Evolutionary conservation across 2,329 filamentous ascomycete species (phyloP).

Genomic region (Ophidiomyces ophidiicola): DNA sequence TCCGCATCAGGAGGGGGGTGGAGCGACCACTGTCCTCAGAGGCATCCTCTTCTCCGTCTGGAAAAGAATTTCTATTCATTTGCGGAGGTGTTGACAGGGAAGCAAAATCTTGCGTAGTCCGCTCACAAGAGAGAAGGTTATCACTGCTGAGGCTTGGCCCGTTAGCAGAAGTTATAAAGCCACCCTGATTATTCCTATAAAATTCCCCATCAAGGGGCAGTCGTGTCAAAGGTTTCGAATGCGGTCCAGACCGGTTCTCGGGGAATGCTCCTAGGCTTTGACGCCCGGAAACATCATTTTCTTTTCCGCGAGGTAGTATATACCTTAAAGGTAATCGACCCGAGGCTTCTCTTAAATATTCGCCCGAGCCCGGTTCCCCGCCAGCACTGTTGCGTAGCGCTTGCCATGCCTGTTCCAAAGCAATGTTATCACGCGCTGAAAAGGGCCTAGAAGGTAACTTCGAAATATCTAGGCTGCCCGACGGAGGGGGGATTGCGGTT

Average conservation of each 20-base stretch:
- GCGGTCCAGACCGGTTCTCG: too few relatives aligned
- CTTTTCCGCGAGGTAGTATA: neutral
- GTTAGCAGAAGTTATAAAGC: too few relatives aligned
- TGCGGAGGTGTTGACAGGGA: slow-evolving; percentile 21
- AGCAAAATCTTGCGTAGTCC: too few relatives aligned
- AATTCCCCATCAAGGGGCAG: too few relatives aligned
- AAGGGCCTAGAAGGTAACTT: slow-evolving; percentile 63
- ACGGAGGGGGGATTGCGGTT: slow-evolving; percentile 49
- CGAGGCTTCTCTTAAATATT: neutral
- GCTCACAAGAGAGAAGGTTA: too few relatives aligned
- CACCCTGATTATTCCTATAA: too few relatives aligned
- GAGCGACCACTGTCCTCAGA: slow-evolving; percentile 19
- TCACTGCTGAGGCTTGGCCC: too few relatives aligned
- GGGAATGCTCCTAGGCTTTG: too few relatives aligned
- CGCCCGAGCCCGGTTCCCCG: neutral
- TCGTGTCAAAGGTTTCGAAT: too few relatives aligned
- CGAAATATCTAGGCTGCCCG: slow-evolving; percentile 36
- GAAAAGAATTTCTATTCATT: slow-evolving; percentile 21
- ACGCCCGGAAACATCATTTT: neutral
- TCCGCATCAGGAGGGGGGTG: slow-evolving; percentile 18
- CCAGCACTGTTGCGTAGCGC: slow-evolving; percentile 33
- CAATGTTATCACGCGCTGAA: slow-evolving; percentile 63
- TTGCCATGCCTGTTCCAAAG: slow-evolving; percentile 67
- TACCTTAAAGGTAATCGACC: neutral
- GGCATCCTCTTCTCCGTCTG: slow-evolving; percentile 19